Evolutionary conservation across 2,329 filamentous ascomycete species (phyloP), one percentile per base, ranked within the genome.

Genomic region (Arthrobotrys pseudoclavata): DNA sequence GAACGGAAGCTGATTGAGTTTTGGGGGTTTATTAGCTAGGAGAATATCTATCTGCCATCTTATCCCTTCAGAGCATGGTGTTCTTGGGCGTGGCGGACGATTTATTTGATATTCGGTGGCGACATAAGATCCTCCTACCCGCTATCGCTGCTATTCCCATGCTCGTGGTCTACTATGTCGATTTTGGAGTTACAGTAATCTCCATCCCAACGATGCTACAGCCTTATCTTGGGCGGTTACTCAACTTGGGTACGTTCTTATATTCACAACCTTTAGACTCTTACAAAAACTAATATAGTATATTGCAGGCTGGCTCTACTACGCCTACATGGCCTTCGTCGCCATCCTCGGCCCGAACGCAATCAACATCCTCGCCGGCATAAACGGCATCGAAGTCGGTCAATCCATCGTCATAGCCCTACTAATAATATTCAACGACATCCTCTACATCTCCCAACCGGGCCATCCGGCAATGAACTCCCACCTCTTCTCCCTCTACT

Each of bases 351-450:
- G 94, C 81, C 94, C 96, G 5, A 98, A 99, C 85, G 94, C 93
- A 84, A 99, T 99, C 88, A 99, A 99, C 86, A 99, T 99, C 85
- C 87, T 99, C n/a, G 96, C 96, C 0, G 96, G 96, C n/a, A 93
- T 99, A 84, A 99, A 99, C 84, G 96, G 96, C 69, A 96, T 99
- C 83, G 96, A 99, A 84, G 96, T 98, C 69, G 90, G 92, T 10
- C 96, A 99, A 85, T 97, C 94, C 76, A 86, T 99, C 79, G 92
- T 97, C 79, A 93, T 99, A 83, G 95, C 94, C 26, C 84, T 90
- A 66, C 88, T 98, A 62, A 89, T 99, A 80, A 89, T 91, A 76
- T 85, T 93, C 83, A 99, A 99, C 85, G 96, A 98, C 84, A 86
- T 88, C 64, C 87, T 98, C 79, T 99, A 98, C 85, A 89, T 98